Base-by-base conservation (phyloP, 2,329 filamentous ascomycete species). In the Chrysosporium queenslandicum region DNA sequence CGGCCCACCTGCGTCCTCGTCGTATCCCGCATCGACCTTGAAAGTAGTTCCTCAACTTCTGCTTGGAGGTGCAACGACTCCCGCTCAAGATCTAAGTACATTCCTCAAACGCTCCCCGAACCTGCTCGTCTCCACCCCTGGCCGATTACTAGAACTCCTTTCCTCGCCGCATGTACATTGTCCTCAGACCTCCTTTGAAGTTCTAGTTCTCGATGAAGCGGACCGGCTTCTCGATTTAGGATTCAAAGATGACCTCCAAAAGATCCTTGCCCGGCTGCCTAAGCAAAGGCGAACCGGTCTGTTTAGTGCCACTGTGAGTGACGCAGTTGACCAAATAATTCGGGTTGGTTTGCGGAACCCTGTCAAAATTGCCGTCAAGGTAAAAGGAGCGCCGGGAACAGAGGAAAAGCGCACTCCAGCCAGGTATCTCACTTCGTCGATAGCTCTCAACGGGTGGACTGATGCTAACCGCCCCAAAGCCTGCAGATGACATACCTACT, bases 221-320 rank as follows among this genome's bases (percentile, higher is more conserved):
- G 92, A 98, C 68, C 79, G 92, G 54, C 73, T 98, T 23, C 75
- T 98, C 9, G 92, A 98, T 69, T 77, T 97, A 20, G 92, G 94
- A 4, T 97, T 98, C 70, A 92, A 94, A 67, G 83, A 87, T 52
- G 89, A 95, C 59, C 70, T 98, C 25, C 87, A 92, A 60, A 86
- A 82, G 52, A 95, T 97, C 37, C 72, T 98, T 20, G 80, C 81
- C 0, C 79, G 86, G 14, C 72, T 98, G 4, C 92, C 92, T 0
- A 98, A 98, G 65, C 92, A 98, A 66, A 78, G 92, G 48, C 79
- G 92, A 46, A 98, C 92, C 0, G 92, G 92, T 0, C 73, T 98
- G 0, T 98, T 97, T 70, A 95, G 88, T 63, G 92, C 92, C 11
- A 94, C 86, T 62, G 86, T 98, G n/a, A 92, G 86, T 61, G 92